Base-by-base conservation (phyloP, 345 rosid genomes). In the Camelina hispida region DNA sequence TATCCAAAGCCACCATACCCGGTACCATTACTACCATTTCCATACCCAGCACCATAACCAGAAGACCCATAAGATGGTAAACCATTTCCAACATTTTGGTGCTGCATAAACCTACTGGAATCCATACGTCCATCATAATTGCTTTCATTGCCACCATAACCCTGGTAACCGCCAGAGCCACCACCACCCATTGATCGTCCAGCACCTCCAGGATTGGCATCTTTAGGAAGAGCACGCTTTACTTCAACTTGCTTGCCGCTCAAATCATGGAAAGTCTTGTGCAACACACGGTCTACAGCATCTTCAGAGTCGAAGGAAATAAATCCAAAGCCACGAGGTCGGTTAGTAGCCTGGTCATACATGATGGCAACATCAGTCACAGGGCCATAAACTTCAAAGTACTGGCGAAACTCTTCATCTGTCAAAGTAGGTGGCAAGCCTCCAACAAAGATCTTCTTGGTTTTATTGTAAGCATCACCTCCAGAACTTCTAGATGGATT, bases 291-390 rank as follows among this genome's bases (percentile, higher is more conserved):
- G 69, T 94, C 98, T 63, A 94, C 98, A 1, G 93, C 85, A 67
- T 94, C 97, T 80, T 94, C 98, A 37, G 83, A 66, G 43, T 94
- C 98, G 43, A 94, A 91, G 69, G 96, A 91, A 62, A 94, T 85
- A 71, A 94, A 94, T 42, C 97, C 98, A 87, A 94, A 94, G 22
- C 98, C 97, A 64, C 97, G 94, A 66, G 98, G 97, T 11, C 93
- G 86, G 62, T 86, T 91, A 1, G 98, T 94, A 69, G 84, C 87
- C 84, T 91, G 98, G 71, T 91, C 97, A 81, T 87, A 85, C 97
- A 91, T 94, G 61, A 94, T 86, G 34, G 87, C 96, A 54, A 87
- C 96, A 81, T 94, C 97, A 65, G 90, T 83, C 50, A 94, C 97
- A 64, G 76, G 81, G 68, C 98, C 98, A 80, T 85, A 94, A 22